Percentiles rank a stretch among this genome's conserved stretches.
Evolutionary conservation across 768 basidiomycete species (phyloP).

Genomic region (Strobilomyces dryophilus): DNA sequence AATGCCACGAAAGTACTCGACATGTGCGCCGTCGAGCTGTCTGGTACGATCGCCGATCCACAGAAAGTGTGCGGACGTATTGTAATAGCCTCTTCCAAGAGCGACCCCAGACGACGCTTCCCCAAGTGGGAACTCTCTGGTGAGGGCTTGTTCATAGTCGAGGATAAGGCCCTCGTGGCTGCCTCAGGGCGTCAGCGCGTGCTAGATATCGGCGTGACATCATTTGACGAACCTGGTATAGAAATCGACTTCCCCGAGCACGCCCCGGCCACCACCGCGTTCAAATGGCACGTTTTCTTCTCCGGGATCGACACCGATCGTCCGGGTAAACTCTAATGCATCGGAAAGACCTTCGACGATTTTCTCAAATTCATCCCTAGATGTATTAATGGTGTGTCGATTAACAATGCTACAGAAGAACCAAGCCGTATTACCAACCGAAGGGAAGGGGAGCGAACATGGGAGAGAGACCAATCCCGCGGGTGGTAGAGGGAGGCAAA

Average conservation of each 20-base stretch:
- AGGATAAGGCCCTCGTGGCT: slow-evolving; percentile 95
- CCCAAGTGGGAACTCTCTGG: slow-evolving; percentile 56
- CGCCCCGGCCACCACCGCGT: slow-evolving; percentile 63
- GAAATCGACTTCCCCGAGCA: slow-evolving; percentile 86
- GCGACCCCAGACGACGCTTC: slow-evolving; percentile 10
- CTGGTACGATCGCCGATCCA: slow-evolving; percentile 98
- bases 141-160: slow-evolving; percentile 88
- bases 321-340: slow-evolving; percentile 89
- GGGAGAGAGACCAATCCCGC: slow-evolving; percentile 85
- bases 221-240: slow-evolving; percentile 68
- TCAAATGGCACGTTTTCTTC: slow-evolving; percentile 51
- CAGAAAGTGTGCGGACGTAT: slow-evolving; percentile 89
- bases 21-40: slow-evolving; percentile 88
- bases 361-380: slow-evolving; percentile 75
- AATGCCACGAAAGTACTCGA: slow-evolving; percentile 92
- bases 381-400: slow-evolving; percentile 5
- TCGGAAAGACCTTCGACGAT: slow-evolving; percentile 84
- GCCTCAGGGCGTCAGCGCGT: background rate
- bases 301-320: slow-evolving; percentile 71
- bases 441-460: slow-evolving; percentile 81
- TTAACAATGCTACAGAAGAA: slow-evolving; percentile 9
- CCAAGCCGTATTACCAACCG: slow-evolving; percentile 39
- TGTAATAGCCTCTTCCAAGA: slow-evolving; percentile 59
- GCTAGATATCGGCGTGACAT: background rate
- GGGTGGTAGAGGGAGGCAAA: slow-evolving; percentile 94